Percentiles rank a stretch among this genome's conserved stretches.
phyloP scores from a whole-genome alignment of 2,329 filamentous ascomycete species.

The Fusarium musae region DNA sequence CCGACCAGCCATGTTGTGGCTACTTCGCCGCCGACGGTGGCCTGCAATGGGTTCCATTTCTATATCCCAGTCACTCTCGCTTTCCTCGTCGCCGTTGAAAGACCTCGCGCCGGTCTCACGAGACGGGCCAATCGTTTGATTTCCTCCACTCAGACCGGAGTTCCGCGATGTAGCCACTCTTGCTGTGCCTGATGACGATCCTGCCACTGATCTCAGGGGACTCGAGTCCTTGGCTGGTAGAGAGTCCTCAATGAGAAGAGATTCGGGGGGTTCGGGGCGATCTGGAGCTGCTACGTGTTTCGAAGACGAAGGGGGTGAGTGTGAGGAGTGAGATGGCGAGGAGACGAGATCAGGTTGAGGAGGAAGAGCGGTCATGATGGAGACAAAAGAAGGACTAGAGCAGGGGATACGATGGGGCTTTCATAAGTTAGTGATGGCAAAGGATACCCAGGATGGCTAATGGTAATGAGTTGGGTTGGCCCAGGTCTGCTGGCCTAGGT shows the following conservation, averaged over 20 bases:
- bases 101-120: conserved; percentile 20
- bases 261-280: conserved; percentile 16
- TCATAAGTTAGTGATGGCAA: conserved; percentile 40
- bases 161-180: conserved; percentile 11
- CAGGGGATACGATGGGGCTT: conserved; percentile 37
- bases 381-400: conserved; percentile 35
- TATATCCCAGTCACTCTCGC: conserved; percentile 54
- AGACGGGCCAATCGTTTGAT: conserved; percentile 32
- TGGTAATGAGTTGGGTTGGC: conserved; percentile 25
- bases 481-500: conserved; percentile 25
- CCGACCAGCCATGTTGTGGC: conserved; percentile 51
- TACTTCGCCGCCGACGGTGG: conserved; percentile 67
- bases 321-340: conserved; percentile 19
- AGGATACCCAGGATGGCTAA: conserved; percentile 3
- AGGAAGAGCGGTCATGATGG: conserved; percentile 41
- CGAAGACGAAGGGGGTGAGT: conserved; percentile 20
- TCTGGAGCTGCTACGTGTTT: conserved; percentile 15
- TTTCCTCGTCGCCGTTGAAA: conserved; percentile 51
- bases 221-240: conserved; percentile 7
- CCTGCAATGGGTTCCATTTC: conserved; percentile 67
- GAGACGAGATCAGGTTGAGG: conserved; percentile 29
- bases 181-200: conserved; percentile 17
- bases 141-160: conserved; percentile 18
- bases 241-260: conserved; percentile 21
- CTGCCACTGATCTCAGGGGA: conserved; percentile 6